A percentile compares a stretch with the other conserved stretches of the same genome.
Conservation (phyloP, 176 grass and related monocot genomes). For the Oropetium thomaeum region DNA sequence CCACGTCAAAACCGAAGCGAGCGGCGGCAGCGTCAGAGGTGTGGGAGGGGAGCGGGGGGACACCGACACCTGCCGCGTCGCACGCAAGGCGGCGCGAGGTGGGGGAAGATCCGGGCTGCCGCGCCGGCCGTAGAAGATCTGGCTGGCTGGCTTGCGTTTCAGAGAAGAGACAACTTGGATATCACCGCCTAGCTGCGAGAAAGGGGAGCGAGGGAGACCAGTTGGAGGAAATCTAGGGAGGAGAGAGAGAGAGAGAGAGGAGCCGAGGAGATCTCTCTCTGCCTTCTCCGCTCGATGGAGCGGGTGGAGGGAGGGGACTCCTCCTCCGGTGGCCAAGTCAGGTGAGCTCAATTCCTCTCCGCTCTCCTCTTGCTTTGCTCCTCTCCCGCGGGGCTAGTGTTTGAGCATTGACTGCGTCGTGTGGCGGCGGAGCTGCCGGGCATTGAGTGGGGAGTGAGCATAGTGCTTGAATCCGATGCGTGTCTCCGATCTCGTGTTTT, state of each 20-base stretch:
- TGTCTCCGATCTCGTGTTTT: background rate
- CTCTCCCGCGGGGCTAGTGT: background rate
- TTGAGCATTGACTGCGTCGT: slow-evolving; percentile 29
- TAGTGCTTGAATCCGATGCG: background rate
- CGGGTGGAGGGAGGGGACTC: slow-evolving; percentile 13
- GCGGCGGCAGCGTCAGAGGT: slow-evolving; percentile 32
- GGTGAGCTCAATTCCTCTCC: slow-evolving; percentile 6
- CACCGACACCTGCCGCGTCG: slow-evolving; percentile 43
- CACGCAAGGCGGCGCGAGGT: slow-evolving; percentile 1
- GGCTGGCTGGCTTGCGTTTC: slow-evolving; percentile 20
- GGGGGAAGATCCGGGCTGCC: slow-evolving; percentile 34
- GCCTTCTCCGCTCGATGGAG: slow-evolving; percentile 33
- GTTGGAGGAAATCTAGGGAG: background rate
- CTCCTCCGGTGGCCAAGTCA: slow-evolving; percentile 27
- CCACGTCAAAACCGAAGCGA: slow-evolving; percentile 39
- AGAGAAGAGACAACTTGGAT: slow-evolving; percentile 13
- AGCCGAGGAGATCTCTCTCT: slow-evolving; percentile 22
- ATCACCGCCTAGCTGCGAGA: background rate
- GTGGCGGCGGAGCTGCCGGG: background rate
- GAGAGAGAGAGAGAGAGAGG: too few species aligned
- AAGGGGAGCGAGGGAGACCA: background rate
- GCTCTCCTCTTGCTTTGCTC: too few species aligned
- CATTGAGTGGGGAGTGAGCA: too few species aligned
- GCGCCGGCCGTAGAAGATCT: slow-evolving; percentile 46
- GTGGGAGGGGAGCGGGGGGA: background rate